Evolutionary conservation across 257 asterid genomes (phyloP), one percentile per base, ranked within the genome.

Genomic region (Cordia subcordata): DNA sequence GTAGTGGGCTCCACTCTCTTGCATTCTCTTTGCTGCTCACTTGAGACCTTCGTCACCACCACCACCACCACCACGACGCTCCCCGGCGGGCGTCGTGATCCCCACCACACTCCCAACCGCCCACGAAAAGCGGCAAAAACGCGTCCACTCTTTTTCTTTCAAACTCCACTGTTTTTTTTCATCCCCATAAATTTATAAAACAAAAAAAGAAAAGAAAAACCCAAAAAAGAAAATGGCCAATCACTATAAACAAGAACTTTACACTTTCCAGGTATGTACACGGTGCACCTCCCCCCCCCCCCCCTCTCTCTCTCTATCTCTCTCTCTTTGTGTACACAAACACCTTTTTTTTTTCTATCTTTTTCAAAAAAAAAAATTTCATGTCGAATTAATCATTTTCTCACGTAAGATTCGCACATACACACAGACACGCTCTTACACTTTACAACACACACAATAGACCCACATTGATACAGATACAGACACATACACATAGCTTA

Each of bases 181-280:
- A 60, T 66, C 61, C 22, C 56, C n/a, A n/a, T n/a, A n/a, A n/a
- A n/a, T n/a, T n/a, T n/a, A n/a, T n/a, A n/a, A n/a, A n/a, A n/a
- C n/a, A 57, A 18, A 66, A 56, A 64, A 53, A 22, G 39, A 58
- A 9, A 8, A 4, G 10, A 53, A 22, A 53, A 59, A 65, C 14
- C n/a, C n/a, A n/a, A 39, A 21, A 17, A 62, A 47, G 21, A 69
- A 68, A 40, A 85, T 81, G 87, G 68, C 79, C 79, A 79, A 52
- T 65, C 67, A 74, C 68, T 66, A 68, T 69, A 76, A 57, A 55
- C 75, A 69, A 55, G 72, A 66, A 52, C 78, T 76, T 54, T 75
- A 61, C 72, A 61, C 79, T 68, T 69, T 68, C 37, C 82, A 73
- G 73, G 89, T 80, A 77, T 38, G 20, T 53, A n/a, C n/a, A n/a